Base-by-base conservation (phyloP, 805 yeast genomes). In the Yarrowia sp. region DNA sequence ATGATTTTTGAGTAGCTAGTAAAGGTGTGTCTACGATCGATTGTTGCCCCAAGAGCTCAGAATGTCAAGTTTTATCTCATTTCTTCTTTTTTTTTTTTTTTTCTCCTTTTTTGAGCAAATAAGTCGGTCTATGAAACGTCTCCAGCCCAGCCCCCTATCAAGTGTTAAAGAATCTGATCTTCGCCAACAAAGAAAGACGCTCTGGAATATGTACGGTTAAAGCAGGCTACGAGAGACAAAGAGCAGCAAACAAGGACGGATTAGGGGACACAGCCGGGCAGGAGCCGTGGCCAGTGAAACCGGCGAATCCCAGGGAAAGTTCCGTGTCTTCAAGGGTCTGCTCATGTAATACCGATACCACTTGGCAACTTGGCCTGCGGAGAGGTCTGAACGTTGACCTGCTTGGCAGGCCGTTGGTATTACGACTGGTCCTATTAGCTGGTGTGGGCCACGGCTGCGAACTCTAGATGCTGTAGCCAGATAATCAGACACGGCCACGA, bases 391-490 rank as follows among this genome's bases (percentile, higher is more conserved):
- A 49, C 20, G 3, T 17, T 49, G 55, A 49, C 55, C 39, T 49
- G 36, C 55, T 49, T 49, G 55, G 55, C 55, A 9, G 15, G 30
- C 30, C 8, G 17, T 5, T 14, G 13, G n/a, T 4, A 19, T 20
- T 9, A 20, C 14, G 9, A 19, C 13, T 44, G 30, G 49, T 6
- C n/a, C 3, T 9, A 36, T 24, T 36, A 36, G 38, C 38, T 36
- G 38, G 10, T 36, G 2, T 36, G 10, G 38, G 38, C 13, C 38
- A 9, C 38, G 10, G 30, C 30, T 24, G 3, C 30, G 30, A 47
- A 47, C 52, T 47, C 52, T 47, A 47, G 52, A 47, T 47, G 50
- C 52, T 47, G 52, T 47, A 47, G 19, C 10, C 14, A 47, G 52
- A 47, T 47, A 30, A 47, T 30, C 52, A 15, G 38, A 47, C 38